Conservation (phyloP, 2,329 filamentous ascomycete species). For the Acrocalymma vagum region DNA sequence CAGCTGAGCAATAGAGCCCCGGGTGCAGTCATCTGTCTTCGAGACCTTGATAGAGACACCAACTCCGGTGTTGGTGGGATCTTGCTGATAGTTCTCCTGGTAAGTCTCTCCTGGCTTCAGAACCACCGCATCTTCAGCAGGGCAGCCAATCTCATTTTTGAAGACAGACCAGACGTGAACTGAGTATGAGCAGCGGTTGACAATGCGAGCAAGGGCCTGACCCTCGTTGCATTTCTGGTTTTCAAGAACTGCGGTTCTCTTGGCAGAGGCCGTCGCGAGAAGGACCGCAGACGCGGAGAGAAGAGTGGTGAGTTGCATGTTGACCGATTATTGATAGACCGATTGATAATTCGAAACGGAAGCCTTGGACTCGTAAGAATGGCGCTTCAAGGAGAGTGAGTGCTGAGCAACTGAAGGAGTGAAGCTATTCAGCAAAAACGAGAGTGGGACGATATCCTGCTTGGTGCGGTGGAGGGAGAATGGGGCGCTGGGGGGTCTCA, state of each 20-base stretch:
- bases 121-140: conserved; percentile 25
- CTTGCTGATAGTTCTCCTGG: conserved; percentile 41
- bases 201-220: conserved; percentile 34
- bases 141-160: conserved; percentile 37
- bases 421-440: conserved; percentile 51
- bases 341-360: conserved; percentile 18
- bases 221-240: conserved; percentile 21
- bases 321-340: conserved; percentile 23
- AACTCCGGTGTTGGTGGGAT: conserved; percentile 18
- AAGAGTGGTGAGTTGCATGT: conserved; percentile 44
- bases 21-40: conserved; percentile 39
- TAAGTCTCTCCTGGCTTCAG: conserved; percentile 40
- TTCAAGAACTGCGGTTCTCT: conserved; percentile 23
- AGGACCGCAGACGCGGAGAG: conserved; percentile 40
- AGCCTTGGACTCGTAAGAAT: conserved; percentile 29
- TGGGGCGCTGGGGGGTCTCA: conserved; percentile 40
- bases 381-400: conserved; percentile 42
- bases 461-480: conserved; percentile 40
- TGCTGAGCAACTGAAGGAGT: conserved; percentile 51
- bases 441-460: conserved; percentile 47
- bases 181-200: conserved; percentile 48
- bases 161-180: conserved; percentile 51
- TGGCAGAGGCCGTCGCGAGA: conserved; percentile 35
- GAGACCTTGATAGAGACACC: conserved; percentile 52
- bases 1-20: conserved; percentile 42